Conservation (phyloP, 352 stramenopile genomes). For the Globisporangium nodosum region DNA sequence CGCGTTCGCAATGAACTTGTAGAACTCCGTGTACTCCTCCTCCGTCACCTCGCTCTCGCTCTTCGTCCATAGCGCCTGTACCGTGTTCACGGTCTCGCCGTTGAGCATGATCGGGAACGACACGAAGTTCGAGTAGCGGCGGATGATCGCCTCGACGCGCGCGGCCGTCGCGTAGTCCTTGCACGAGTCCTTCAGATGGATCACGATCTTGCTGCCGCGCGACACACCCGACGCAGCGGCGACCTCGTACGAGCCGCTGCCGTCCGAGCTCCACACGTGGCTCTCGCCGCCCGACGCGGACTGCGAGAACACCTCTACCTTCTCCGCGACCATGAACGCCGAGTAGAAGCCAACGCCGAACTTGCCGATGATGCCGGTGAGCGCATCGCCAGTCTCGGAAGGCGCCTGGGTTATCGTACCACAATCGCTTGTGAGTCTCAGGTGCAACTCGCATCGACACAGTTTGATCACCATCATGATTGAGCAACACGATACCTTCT, state of each 20-base stretch:
- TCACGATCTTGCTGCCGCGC: conserved; percentile 96
- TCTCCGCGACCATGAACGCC: conserved; percentile 98
- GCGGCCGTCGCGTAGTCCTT: conserved; percentile 92
- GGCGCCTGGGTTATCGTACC: conserved; percentile 19
- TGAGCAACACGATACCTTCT: conserved; percentile 28
- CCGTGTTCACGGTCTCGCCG: conserved; percentile 96
- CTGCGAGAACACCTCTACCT: conserved; percentile 91
- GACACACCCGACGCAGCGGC: conserved; percentile 57
- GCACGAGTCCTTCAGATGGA: conserved; percentile 96
- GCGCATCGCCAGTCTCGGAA: conserved; percentile 59
- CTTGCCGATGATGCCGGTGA: conserved; percentile 97
- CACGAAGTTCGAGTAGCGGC: conserved; percentile 99
- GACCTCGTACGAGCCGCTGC: conserved; percentile 80
- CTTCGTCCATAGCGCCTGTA: conserved; percentile 98
- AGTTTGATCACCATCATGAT: background rate
- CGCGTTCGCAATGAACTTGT: conserved; percentile 96
- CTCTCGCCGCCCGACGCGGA: conserved; percentile 53
- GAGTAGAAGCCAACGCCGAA: conserved; percentile 99
- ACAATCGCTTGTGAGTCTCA: background rate
- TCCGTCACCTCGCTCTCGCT: conserved; percentile 94
- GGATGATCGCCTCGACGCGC: conserved; percentile 95
- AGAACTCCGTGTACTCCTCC: conserved; percentile 97
- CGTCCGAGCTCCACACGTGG: conserved; percentile 76
- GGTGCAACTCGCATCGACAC: background rate
- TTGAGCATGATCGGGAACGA: conserved; percentile 98